Evolutionary conservation across 2,329 filamentous ascomycete genomes (phyloP), one percentile per base, ranked within the genome.

Genomic region (Leptographium procerum): DNA sequence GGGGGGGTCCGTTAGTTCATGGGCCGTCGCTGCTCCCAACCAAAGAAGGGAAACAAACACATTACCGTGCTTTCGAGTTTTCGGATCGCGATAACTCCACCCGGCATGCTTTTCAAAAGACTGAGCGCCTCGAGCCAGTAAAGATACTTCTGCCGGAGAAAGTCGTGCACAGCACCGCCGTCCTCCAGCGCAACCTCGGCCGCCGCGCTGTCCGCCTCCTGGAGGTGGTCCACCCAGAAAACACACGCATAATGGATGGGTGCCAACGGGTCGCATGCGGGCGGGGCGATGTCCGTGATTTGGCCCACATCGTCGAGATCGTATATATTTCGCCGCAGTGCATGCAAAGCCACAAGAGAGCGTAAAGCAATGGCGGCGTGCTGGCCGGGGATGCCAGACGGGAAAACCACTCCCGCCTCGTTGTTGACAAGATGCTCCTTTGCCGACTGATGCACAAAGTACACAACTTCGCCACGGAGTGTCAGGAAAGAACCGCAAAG

Each of bases 101-200:
- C 52, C 13, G 62, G 61, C 10, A 68, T 61, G 43, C 64, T 61
- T 16, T 57, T 52, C n/a, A 72, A 60, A 6, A 74, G 66, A 54
- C 71, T 71, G 3, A 77, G 66, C 34, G 71, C 69, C 58, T 77
- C 73, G 3, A 78, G 64, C 74, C 72, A 77, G 57, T 76, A 68
- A 1, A 77, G 66, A 55, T 69, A 67, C 28, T 72, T 68, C n/a
- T 65, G 57, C 59, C 65, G 57, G 10, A 75, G 59, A 59, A 77
- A 76, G 4, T 28, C n/a, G 56, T 68, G 57, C 3, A 69, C 60
- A n/a, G n/a, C 22, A 26, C 65, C 66, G 53, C 60, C 59, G 53
- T 70, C 66, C 58, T 62, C 60, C 59, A 68, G 66, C 60, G 22
- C 8, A n/a, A 14, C 19, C 11, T 45, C 40, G 13, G 19, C 40